Conservation (phyloP, 192 early-diverging fungal genomes). For the Neocallimastix lanati region DNA sequence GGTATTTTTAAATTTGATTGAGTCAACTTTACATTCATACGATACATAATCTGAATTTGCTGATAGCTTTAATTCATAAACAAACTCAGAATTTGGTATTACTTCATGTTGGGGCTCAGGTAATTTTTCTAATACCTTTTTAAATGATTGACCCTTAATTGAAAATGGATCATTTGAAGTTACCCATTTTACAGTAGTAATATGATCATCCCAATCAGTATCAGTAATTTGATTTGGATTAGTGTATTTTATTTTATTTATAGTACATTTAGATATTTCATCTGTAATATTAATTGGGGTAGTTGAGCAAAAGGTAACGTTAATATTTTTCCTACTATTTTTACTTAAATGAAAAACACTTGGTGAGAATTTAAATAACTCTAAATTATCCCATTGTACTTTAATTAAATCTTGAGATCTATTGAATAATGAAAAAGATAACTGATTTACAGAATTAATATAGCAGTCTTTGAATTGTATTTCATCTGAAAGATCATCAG, state of each 20-base stretch:
- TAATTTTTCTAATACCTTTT: constrained; percentile 19
- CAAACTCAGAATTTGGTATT: constrained; percentile 2
- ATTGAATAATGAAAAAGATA: constrained; percentile 18
- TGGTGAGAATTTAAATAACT: constrained; percentile 21
- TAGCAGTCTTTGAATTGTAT: constrained; percentile 25
- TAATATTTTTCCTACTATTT: constrained; percentile 18
- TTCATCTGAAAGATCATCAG: constrained; percentile 27
- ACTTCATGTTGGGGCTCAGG: constrained; percentile 24
- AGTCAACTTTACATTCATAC: constrained; percentile 24
- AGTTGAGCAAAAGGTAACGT: constrained; percentile 17
- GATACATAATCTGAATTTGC: constrained; percentile 28
- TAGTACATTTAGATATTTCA: constrained; percentile 7
- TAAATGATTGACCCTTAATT: constrained; percentile 5
- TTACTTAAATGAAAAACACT: constrained; percentile 14
- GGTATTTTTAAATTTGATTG: constrained; percentile 32
- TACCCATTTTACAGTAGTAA: constrained; percentile 21
- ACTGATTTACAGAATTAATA: constrained; percentile 13
- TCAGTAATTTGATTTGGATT: constrained; percentile 10
- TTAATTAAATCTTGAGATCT: constrained; percentile 18
- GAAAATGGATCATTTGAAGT: background rate
- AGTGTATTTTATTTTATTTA: constrained; percentile 12
- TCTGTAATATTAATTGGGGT: constrained; percentile 10
- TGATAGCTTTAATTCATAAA: constrained; percentile 12
- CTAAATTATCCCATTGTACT: constrained; percentile 9
- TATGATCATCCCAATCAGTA: constrained; percentile 27